phyloP scores from a whole-genome alignment of 2,329 filamentous ascomycete genomes.

The Colletotrichum shisoi region DNA sequence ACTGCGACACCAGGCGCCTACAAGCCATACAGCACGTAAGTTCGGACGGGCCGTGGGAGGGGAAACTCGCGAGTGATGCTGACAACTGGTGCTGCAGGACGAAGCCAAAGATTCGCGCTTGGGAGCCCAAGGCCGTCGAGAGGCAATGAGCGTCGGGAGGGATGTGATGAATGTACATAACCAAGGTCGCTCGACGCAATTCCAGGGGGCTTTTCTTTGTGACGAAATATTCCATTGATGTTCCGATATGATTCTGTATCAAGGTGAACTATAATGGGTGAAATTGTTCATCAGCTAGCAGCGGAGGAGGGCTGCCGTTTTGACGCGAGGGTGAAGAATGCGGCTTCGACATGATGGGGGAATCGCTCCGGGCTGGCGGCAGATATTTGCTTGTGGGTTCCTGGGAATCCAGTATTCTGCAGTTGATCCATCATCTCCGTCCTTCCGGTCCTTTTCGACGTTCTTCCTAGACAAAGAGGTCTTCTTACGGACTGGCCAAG shows the following conservation, averaged over 20 bases:
- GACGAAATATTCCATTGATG: not conserved
- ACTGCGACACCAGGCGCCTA: constrained; percentile 81
- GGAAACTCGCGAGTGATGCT: not conserved
- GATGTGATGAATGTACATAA: constrained; percentile 33
- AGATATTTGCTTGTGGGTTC: no score
- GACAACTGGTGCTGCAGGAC: constrained; percentile 48
- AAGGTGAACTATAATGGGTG: not conserved
- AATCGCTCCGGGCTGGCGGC: no score
- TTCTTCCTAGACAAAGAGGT: no score
- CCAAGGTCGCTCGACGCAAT: constrained; percentile 34
- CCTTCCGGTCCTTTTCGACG: no score
- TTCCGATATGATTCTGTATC: not conserved
- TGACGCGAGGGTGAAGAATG: not conserved
- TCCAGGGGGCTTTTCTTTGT: constrained; percentile 28
- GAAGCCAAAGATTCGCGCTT: constrained; percentile 62
- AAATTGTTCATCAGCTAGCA: no score
- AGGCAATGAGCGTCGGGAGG: constrained; percentile 39
- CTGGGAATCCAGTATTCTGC: no score
- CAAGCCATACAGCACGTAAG: constrained; percentile 95
- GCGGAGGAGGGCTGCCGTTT: not conserved
- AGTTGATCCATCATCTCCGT: no score
- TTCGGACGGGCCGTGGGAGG: constrained; percentile 43
- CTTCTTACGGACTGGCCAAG: no score
- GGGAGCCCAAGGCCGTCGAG: constrained; percentile 55
- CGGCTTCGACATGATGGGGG: no score